phyloP scores from a whole-genome alignment of 768 basidiomycete genomes.

The Kwoniella mangroviensis region DNA sequence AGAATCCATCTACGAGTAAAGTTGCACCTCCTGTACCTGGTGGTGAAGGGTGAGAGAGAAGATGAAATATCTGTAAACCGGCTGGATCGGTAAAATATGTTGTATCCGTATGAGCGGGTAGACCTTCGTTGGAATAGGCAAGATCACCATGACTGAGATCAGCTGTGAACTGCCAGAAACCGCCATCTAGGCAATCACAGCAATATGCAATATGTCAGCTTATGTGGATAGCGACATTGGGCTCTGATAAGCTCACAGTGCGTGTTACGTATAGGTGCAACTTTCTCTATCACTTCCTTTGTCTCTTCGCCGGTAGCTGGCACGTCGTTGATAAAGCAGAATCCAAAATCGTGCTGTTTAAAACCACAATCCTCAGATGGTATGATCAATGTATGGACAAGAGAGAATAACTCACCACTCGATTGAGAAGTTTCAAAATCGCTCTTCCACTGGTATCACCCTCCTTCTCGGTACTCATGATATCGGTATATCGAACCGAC shows the following conservation, averaged over 20 bases:
- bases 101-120: slow-evolving; percentile 81
- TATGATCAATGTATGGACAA: not conserved
- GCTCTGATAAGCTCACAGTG: slow-evolving; percentile 61
- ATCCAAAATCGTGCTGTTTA: slow-evolving; percentile 78
- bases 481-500: slow-evolving; percentile 71
- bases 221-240: not conserved
- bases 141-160: slow-evolving; percentile 89
- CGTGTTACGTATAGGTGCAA: slow-evolving; percentile 88
- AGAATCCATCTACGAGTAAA: slow-evolving; percentile 94
- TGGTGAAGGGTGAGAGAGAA: slow-evolving; percentile 68
- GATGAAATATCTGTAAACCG: slow-evolving; percentile 94
- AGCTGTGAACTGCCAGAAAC: slow-evolving; percentile 96
- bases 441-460: slow-evolving; percentile 66
- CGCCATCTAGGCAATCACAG: slow-evolving; percentile 68
- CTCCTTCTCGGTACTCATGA: slow-evolving; percentile 60
- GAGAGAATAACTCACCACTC: slow-evolving; percentile 66
- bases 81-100: slow-evolving; percentile 88
- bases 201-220: not conserved
- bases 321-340: slow-evolving; percentile 82
- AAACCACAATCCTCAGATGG: not conserved
- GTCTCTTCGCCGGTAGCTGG: slow-evolving; percentile 82
- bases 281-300: slow-evolving; percentile 72
- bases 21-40: slow-evolving; percentile 83
- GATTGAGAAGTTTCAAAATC: slow-evolving; percentile 77
- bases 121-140: slow-evolving; percentile 85